Evolutionary conservation across 257 asterid genomes (phyloP), one percentile per base, ranked within the genome.

Genomic region (Ligustrum vulgare): DNA sequence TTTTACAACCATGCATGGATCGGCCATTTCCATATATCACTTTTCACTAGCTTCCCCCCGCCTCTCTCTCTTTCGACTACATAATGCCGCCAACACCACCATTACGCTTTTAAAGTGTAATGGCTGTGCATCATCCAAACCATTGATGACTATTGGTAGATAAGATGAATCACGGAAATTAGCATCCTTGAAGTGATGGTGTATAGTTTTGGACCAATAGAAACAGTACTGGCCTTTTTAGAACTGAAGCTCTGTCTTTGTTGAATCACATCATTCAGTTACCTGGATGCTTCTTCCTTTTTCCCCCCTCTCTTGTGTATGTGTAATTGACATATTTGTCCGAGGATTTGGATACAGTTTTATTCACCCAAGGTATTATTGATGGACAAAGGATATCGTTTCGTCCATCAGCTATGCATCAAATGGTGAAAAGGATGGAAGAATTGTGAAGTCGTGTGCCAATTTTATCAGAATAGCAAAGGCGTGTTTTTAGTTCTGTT

Each of bases 101-200:
- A n/a, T n/a, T n/a, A n/a, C n/a, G n/a, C n/a, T n/a, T n/a, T n/a
- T n/a, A n/a, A n/a, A n/a, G n/a, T n/a, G n/a, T n/a, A n/a, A n/a
- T n/a, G n/a, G n/a, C n/a, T n/a, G n/a, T n/a, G n/a, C n/a, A n/a
- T n/a, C n/a, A n/a, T n/a, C n/a, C n/a, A n/a, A n/a, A n/a, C n/a
- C n/a, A n/a, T n/a, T 82, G 88, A 88, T 28, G 89, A 88, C 58
- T 93, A 91, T 81, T 93, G 98, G 97, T 93, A 88, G 84, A 34
- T 58, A 36, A 32, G 63, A 13, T 7, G 8, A 41, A 28, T 32
- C 45, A 6, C 23, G 20, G 67, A 6, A 58, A 32, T 62, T 66
- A 10, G 18, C 67, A 56, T 33, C 56, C 36, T 36, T 18, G 36
- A 72, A 72, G 75, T 68, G 73, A 31, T 60, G 10, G 56, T 70